Base-by-base conservation (phyloP, 1,284 basidiomycete genomes). In the Inonotus hispidus region DNA sequence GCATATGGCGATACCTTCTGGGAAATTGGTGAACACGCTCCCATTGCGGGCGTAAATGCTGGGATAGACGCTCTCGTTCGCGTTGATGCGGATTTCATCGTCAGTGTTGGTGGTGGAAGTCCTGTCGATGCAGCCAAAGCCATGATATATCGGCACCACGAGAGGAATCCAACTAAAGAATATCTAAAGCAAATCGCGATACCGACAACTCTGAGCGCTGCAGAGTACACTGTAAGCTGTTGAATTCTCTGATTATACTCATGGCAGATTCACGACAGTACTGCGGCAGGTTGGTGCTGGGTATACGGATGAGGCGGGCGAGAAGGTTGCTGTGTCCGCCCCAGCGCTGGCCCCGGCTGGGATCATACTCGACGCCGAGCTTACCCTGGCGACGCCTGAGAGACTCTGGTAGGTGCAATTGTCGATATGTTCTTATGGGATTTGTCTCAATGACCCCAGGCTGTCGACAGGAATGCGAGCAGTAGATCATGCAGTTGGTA, bases 131-230 rank as follows among this genome's bases (percentile, higher is more conserved):
- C 87, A 2, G 76, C 87, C 32, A 91, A 92, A 68, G 83, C 83
- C 0, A 86, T 90, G 41, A 71, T 86, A 13, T 85, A 84, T 70
- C 73, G 83, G 39, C 82, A 85, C 63, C 72, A 86, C 66, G 80
- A 84, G 63, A 82, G 82, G 2, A 39, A 39, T 16, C 23, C 16
- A 16, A 8, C 47, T 16, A 80, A 79, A 1, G 60, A 77, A 67
- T 67, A 76, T 73, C 59, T 78, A 67, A 67, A 63, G 37, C 82
- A 87, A 66, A 85, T 93, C 60, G 87, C 90, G 3, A 84, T 93
- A 56, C 91, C 91, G 0, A 93, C 91, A 1, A 92, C 91, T 5
- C 74, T 93, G 35, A 90, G 87, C 64, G 90, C 90, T 1, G 92
- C 91, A 0, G 90, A 93, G 68, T 89, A 88, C 68, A 79, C 79